Conservation (phyloP, 2,329 filamentous ascomycete genomes). For the Penicillium sp. region DNA sequence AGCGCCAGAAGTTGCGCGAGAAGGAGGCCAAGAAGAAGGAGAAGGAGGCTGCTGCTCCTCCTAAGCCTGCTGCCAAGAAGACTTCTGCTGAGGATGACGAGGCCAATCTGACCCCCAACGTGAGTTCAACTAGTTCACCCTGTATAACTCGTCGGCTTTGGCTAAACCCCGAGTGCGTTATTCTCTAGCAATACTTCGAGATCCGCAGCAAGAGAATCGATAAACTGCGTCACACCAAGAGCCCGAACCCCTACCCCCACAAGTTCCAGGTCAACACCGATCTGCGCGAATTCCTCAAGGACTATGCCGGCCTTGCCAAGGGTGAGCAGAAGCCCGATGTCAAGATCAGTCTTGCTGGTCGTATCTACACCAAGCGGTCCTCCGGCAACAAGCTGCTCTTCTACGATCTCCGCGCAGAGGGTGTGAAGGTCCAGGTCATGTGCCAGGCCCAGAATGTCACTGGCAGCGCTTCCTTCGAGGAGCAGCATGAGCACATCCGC, state of each 20-base stretch:
- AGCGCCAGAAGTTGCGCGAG: constrained; percentile 87
- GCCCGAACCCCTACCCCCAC: constrained; percentile 89
- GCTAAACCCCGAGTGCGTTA: constrained; percentile 15
- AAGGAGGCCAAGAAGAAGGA: constrained; percentile 86
- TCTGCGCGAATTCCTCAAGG: constrained; percentile 75
- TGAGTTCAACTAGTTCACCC: constrained; percentile 40
- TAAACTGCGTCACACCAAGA: constrained; percentile 72
- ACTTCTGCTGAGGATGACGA: constrained; percentile 67
- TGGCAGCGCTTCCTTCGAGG: constrained; percentile 73
- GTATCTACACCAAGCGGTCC: constrained; percentile 86
- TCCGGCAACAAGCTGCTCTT: constrained; percentile 86
- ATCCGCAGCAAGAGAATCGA: constrained; percentile 84
- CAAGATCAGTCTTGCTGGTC: constrained; percentile 75
- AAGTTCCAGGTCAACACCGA: constrained; percentile 88
- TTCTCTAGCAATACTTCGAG: constrained; percentile 83
- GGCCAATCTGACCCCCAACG: constrained; percentile 73
- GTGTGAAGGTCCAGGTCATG: constrained; percentile 84
- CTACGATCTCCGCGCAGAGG: constrained; percentile 81
- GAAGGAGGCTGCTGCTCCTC: constrained; percentile 72
- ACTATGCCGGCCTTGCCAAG: constrained; percentile 79
- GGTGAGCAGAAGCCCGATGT: constrained; percentile 80
- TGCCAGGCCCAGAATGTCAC: constrained; percentile 81
- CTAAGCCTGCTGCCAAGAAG: constrained; percentile 62
- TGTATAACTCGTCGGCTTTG: constrained; percentile 9
- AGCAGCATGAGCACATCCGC: constrained; percentile 86